phyloP scores from a whole-genome alignment of 2,329 filamentous ascomycete genomes.

The Fusarium aywerte region DNA sequence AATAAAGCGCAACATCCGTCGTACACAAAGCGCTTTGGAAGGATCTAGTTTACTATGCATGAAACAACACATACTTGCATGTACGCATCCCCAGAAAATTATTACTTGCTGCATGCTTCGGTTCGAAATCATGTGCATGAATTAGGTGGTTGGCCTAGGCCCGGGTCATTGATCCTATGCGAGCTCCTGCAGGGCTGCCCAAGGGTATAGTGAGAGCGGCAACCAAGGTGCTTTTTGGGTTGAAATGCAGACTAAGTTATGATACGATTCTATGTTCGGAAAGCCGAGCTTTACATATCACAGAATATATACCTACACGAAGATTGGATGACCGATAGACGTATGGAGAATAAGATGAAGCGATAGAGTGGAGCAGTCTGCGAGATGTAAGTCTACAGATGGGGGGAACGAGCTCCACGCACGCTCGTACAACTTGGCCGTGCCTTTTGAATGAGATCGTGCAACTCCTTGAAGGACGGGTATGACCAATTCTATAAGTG shows the following conservation, averaged over 20 bases:
- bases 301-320: not conserved
- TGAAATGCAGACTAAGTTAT: constrained; percentile 11
- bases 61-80: constrained; percentile 26
- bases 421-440: constrained; percentile 1
- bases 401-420: not conserved
- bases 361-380: not conserved
- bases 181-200: constrained; percentile 28
- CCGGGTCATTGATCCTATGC: not conserved
- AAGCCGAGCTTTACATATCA: not conserved
- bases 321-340: not conserved
- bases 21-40: constrained; percentile 1
- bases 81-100: not conserved
- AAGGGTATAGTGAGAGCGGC: not conserved
- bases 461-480: not conserved
- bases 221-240: constrained; percentile 11
- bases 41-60: constrained; percentile 4
- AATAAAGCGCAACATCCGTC: not conserved
- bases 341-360: not conserved
- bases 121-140: constrained; percentile 18
- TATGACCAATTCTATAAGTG: not conserved
- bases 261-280: not conserved
- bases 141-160: not conserved
- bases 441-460: not conserved
- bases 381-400: constrained; percentile 2
- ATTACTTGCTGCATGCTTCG: constrained; percentile 4